These are phyloP conservation scores for Hanseniaspora guilliermondii DNA, from an alignment of 805 yeast genomes.

Conservation along the genomic window DNA sequence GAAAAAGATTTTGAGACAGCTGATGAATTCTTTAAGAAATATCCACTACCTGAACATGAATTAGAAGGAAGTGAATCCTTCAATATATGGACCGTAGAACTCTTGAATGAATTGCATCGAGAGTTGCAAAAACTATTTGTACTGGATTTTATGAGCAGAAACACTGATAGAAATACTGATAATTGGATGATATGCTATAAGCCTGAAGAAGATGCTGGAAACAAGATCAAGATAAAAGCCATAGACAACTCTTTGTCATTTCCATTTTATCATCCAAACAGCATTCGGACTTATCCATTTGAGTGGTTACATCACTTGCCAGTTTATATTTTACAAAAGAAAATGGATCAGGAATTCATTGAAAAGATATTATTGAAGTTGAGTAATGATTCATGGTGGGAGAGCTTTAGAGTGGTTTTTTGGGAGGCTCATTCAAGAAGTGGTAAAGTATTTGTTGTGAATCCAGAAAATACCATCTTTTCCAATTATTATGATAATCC, in stretches of 20 bases:
- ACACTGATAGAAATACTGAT: constrained; percentile 62
- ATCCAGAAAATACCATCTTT: background rate
- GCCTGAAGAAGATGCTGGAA: constrained; percentile 28
- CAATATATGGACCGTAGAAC: constrained; percentile 17
- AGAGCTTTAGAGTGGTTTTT: constrained; percentile 29
- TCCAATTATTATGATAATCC: constrained; percentile 28
- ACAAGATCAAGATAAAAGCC: constrained; percentile 45
- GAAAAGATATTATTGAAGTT: constrained; percentile 44
- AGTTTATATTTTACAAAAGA: constrained; percentile 48
- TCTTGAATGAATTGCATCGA: constrained; percentile 40
- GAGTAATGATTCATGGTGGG: constrained; percentile 62
- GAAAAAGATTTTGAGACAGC: constrained; percentile 49
- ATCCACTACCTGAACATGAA: constrained; percentile 43
- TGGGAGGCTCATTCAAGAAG: constrained; percentile 12
- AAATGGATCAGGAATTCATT: constrained; percentile 46
- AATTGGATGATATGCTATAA: constrained; percentile 59
- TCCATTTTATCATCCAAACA: constrained; percentile 77
- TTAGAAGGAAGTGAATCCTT: constrained; percentile 15
- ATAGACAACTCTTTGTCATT: constrained; percentile 64
- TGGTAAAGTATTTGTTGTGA: constrained; percentile 3
- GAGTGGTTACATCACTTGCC: constrained; percentile 66
- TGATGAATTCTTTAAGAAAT: constrained; percentile 39
- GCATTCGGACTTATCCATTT: constrained; percentile 67
- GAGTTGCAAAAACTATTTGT: constrained; percentile 60
- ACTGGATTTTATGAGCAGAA: constrained; percentile 58